Conservation (phyloP, 1,284 basidiomycete species). For the Phylloporus sp. region DNA sequence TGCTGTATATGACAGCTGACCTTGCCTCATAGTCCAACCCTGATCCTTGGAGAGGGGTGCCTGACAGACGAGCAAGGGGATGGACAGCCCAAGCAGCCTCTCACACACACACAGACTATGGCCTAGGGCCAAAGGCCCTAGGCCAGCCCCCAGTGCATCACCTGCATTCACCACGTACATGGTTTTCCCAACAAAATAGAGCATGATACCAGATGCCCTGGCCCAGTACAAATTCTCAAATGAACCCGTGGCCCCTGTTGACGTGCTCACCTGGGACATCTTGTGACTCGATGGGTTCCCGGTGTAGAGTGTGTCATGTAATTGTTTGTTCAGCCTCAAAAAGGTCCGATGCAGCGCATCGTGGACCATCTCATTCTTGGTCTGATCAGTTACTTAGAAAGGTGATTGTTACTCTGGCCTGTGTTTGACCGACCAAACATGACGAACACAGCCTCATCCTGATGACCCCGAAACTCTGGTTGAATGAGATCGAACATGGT, state of each 20-base stretch:
- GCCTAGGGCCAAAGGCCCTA: too few species aligned
- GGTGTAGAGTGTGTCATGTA: conserved; percentile 55
- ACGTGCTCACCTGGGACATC: conserved; percentile 66
- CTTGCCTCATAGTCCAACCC: too few species aligned
- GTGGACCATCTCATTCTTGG: conserved; percentile 53
- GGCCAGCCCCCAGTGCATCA: too few species aligned
- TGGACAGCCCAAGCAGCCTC: too few species aligned
- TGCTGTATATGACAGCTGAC: too few species aligned
- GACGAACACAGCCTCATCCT: conserved; percentile 90
- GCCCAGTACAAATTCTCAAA: conserved; percentile 55
- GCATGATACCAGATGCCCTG: conserved; percentile 88
- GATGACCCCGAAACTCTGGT: conserved; percentile 80
- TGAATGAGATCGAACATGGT: conserved; percentile 94
- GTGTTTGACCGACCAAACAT: conserved; percentile 88
- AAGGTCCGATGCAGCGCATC: conserved; percentile 89
- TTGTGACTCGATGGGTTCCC: conserved; percentile 56
- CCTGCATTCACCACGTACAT: too few species aligned
- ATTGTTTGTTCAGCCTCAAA: conserved; percentile 83
- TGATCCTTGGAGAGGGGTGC: too few species aligned
- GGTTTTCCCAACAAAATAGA: conserved; percentile 85
- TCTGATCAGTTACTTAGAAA: conserved; percentile 64
- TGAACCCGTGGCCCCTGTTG: conserved; percentile 39
- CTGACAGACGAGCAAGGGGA: too few species aligned
- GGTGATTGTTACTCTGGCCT: conserved; percentile 61
- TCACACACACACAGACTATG: too few species aligned